phyloP scores from a whole-genome alignment of 179 eudicot genomes.

The Corrigiola litoralis region DNA sequence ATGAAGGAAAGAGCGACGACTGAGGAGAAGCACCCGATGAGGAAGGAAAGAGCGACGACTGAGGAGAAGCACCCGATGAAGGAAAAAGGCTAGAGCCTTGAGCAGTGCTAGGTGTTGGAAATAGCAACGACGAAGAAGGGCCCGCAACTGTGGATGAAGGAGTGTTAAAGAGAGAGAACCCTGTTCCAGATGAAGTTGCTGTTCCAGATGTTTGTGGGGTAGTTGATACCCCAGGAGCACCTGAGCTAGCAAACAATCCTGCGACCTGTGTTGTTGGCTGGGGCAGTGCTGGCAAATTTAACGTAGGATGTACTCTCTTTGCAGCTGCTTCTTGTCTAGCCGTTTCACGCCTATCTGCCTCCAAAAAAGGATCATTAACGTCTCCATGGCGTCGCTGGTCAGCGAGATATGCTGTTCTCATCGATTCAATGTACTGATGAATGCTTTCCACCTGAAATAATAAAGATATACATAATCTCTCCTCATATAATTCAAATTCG shows the following conservation, averaged over 20 bases:
- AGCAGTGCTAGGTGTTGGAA: constrained; percentile 36
- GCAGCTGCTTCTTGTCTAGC: constrained; percentile 97
- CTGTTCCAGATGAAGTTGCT: constrained; percentile 41
- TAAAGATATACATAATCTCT: neutral
- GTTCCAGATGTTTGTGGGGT: constrained; percentile 45
- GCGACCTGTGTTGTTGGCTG: constrained; percentile 77
- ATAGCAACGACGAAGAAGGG: constrained; percentile 44
- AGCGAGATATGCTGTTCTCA: constrained; percentile 91
- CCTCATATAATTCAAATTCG: too few relatives aligned
- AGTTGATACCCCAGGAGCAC: constrained; percentile 38
- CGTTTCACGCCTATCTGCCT: constrained; percentile 89
- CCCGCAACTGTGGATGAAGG: constrained; percentile 34
- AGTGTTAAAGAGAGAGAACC: constrained; percentile 41
- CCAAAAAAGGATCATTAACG: constrained; percentile 77
- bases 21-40: constrained; percentile 56
- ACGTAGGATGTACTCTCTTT: constrained; percentile 80
- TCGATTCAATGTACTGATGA: constrained; percentile 94
- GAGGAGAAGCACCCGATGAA: constrained; percentile 58
- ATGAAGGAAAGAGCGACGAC: constrained; percentile 53
- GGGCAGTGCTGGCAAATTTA: constrained; percentile 66
- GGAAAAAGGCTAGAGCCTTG: constrained; percentile 34
- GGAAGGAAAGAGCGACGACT: constrained; percentile 57
- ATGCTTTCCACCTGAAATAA: constrained; percentile 78
- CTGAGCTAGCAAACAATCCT: constrained; percentile 64
- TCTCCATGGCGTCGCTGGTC: constrained; percentile 91